phyloP scores from a whole-genome alignment of 805 yeast species.

The Pichia pseudocactophila region DNA sequence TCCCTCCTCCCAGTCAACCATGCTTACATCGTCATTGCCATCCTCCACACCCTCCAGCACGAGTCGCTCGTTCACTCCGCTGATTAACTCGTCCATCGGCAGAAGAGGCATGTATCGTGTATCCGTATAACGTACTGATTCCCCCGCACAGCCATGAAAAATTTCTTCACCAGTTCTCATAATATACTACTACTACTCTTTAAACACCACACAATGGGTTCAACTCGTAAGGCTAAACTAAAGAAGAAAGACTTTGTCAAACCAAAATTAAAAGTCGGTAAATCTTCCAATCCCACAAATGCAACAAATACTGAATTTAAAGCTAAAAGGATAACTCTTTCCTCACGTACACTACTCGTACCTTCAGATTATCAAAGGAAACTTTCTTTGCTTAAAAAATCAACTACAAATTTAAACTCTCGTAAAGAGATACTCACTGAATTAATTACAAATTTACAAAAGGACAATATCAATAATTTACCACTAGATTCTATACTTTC shows the following conservation, averaged over 20 bases:
- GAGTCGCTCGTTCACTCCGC: background rate
- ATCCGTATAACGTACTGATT: no score
- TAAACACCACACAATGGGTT: conserved; percentile 30
- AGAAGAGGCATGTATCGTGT: no score
- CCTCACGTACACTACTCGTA: conserved; percentile 27
- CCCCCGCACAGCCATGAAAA: background rate
- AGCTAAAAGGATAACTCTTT: conserved; percentile 41
- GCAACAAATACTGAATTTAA: conserved; percentile 81
- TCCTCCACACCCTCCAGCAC: background rate
- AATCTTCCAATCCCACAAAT: conserved; percentile 52
- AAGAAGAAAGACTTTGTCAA: conserved; percentile 71
- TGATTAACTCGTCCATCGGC: background rate
- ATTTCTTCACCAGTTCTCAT: no score
- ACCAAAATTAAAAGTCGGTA: conserved; percentile 82
- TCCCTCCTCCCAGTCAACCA: background rate
- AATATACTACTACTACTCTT: no score
- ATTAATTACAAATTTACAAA: conserved; percentile 7
- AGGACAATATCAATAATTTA: conserved; percentile 26
- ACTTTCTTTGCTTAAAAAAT: conserved; percentile 59
- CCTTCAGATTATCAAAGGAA: conserved; percentile 36
- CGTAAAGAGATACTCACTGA: conserved; percentile 16
- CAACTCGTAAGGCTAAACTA: conserved; percentile 48
- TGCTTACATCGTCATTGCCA: background rate
- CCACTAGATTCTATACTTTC: conserved; percentile 48
- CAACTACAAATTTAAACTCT: conserved; percentile 15